These are phyloP conservation scores for Thalia dealbata DNA, from an alignment of 176 grass and related monocot genomes.

Conservation along the genomic window DNA sequence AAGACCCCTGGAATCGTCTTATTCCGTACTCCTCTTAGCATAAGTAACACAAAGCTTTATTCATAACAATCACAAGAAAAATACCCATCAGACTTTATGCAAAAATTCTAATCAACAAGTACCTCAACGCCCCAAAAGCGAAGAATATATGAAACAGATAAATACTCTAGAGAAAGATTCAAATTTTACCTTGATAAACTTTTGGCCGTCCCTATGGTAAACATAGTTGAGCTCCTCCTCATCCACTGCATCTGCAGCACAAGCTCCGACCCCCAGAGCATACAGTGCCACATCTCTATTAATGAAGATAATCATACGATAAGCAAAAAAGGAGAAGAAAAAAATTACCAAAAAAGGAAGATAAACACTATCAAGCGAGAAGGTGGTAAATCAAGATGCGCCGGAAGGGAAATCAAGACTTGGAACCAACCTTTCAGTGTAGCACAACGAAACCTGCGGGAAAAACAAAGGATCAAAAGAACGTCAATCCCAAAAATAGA, in stretches of 20 bases:
- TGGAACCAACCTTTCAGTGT: conserved; percentile 54
- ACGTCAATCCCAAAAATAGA: background rate
- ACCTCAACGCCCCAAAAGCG: background rate
- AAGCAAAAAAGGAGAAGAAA: conserved; percentile 5
- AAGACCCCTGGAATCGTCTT: background rate
- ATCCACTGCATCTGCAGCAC: conserved; percentile 67
- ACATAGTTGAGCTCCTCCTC: conserved; percentile 75
- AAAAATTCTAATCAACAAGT: background rate
- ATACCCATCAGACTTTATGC: background rate
- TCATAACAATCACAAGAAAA: background rate
- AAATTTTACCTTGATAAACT: conserved; percentile 49
- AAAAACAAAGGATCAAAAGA: background rate
- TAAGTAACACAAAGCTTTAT: no score
- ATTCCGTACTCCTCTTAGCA: no score
- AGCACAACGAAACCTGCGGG: conserved; percentile 49
- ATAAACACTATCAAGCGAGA: background rate
- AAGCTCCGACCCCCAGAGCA: conserved; percentile 75
- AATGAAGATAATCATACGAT: conserved; percentile 14
- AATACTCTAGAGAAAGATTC: background rate
- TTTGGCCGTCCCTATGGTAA: conserved; percentile 68
- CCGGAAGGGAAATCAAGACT: background rate
- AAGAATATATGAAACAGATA: conserved; percentile 1
- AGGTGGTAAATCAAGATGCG: background rate
- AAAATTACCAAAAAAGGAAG: background rate
- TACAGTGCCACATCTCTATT: conserved; percentile 75